These are phyloP conservation scores for Solanum hybrid DNA, from an alignment of 305 asterid genomes.

Conservation along the genomic window DNA sequence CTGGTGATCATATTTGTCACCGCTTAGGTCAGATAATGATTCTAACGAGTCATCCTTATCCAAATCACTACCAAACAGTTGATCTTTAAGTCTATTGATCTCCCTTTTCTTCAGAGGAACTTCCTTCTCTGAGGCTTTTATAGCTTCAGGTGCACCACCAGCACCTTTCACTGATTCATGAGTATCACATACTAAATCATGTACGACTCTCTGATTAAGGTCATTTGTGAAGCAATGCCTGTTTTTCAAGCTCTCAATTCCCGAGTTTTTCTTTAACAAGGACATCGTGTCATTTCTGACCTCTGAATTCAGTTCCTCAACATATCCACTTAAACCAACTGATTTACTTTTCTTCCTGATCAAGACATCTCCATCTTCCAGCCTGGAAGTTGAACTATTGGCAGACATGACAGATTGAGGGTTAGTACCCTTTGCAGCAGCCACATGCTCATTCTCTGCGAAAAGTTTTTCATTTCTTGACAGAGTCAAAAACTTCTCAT, in stretches of 20 bases:
- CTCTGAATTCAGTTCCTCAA: conserved; percentile 27
- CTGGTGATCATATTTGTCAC: conserved; percentile 24
- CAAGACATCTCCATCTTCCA: conserved; percentile 24
- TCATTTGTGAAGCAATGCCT: conserved; percentile 23
- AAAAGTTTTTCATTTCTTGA: conserved; percentile 25
- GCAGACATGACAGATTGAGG: conserved; percentile 23
- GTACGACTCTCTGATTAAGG: conserved; percentile 19
- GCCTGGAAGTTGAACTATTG: conserved; percentile 24
- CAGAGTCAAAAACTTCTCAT: conserved; percentile 47
- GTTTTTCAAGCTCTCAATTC: conserved; percentile 27
- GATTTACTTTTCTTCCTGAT: conserved; percentile 29
- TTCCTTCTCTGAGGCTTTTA: conserved; percentile 27
- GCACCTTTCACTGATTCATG: conserved; percentile 18
- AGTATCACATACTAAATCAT: conserved; percentile 21
- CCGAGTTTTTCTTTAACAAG: conserved; percentile 20
- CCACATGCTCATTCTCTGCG: conserved; percentile 21
- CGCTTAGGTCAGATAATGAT: conserved; percentile 30
- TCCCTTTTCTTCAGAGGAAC: conserved; percentile 28
- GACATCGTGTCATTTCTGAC: conserved; percentile 21
- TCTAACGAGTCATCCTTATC: conserved; percentile 32
- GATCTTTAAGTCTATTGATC: conserved; percentile 33
- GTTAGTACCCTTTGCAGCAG: conserved; percentile 24
- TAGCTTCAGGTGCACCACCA: conserved; percentile 14
- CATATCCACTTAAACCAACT: conserved; percentile 25
- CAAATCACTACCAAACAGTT: conserved; percentile 26